phyloP scores from a whole-genome alignment of 1,284 basidiomycete species.

The Sphagnurus paluster region DNA sequence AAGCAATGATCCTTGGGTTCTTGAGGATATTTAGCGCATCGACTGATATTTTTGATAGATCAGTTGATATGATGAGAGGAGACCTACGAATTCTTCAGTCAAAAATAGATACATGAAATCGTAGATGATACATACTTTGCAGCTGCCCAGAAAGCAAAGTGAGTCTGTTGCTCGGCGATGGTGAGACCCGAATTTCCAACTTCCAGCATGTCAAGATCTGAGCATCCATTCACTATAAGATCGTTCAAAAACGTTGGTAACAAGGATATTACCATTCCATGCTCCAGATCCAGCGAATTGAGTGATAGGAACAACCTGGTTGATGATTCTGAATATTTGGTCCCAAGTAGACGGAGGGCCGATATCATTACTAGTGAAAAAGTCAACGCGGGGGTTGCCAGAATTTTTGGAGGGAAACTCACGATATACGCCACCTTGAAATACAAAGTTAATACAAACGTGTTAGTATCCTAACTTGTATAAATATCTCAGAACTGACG shows the following conservation, averaged over 20 bases:
- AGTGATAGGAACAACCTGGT: conserved; percentile 49
- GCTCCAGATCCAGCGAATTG: conserved; percentile 43
- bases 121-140: conserved; percentile 31
- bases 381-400: background rate
- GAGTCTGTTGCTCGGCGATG: conserved; percentile 42
- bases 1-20: conserved; percentile 40
- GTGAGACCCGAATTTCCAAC: conserved; percentile 47
- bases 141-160: conserved; percentile 52
- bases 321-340: conserved; percentile 48
- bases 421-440: conserved; percentile 47
- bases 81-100: conserved; percentile 29
- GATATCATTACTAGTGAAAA: conserved; percentile 42
- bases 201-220: conserved; percentile 48
- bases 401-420: conserved; percentile 10
- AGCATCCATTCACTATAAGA: background rate
- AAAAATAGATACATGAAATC: background rate
- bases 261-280: conserved; percentile 35
- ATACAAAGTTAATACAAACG: background rate
- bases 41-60: conserved; percentile 35
- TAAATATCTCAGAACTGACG: conserved; percentile 21
- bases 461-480: too few species aligned
- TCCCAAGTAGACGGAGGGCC: conserved; percentile 48
- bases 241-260: background rate
- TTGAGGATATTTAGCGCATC: conserved; percentile 38
- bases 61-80: conserved; percentile 46